Evolutionary conservation across 805 yeast genomes (phyloP).

Genomic region (Wickerhamiella occidentalis): DNA sequence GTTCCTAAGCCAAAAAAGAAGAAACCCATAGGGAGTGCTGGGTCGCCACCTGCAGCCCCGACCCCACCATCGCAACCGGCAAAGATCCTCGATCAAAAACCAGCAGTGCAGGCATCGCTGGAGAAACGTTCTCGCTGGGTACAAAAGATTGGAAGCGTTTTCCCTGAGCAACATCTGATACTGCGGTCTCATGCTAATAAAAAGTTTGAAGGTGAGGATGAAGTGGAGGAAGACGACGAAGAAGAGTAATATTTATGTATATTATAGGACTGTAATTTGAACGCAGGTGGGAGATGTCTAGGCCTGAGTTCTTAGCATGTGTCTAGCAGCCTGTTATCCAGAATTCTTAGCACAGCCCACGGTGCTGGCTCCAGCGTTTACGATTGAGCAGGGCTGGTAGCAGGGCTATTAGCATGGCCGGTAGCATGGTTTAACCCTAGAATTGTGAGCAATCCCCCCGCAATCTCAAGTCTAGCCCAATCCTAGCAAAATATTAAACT

Average conservation of each 20-base stretch:
- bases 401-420: too few species aligned
- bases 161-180: conserved; percentile 55
- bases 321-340: too few species aligned
- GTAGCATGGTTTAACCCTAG: too few species aligned
- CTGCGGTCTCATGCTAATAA: conserved; percentile 57
- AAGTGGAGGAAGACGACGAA: conserved; percentile 30
- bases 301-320: too few species aligned
- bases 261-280: not conserved
- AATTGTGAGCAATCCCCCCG: too few species aligned
- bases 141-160: conserved; percentile 75
- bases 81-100: conserved; percentile 52
- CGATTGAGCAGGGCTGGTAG: too few species aligned
- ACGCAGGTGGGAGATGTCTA: too few species aligned
- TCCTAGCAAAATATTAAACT: too few species aligned
- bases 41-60: conserved; percentile 3
- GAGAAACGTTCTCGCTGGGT: conserved; percentile 89
- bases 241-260: conserved; percentile 24
- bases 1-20: conserved; percentile 52
- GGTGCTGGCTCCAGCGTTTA: too few species aligned
- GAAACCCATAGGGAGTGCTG: conserved; percentile 1
- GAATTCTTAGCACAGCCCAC: too few species aligned
- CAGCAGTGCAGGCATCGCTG: conserved; percentile 63
- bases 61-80: conserved; percentile 9
- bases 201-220: conserved; percentile 41
- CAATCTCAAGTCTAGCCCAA: too few species aligned